A percentile compares a stretch with the other conserved stretches of the same genome.
phyloP scores from a whole-genome alignment of 2,329 filamentous ascomycete species.

The Claviceps digitariae region DNA sequence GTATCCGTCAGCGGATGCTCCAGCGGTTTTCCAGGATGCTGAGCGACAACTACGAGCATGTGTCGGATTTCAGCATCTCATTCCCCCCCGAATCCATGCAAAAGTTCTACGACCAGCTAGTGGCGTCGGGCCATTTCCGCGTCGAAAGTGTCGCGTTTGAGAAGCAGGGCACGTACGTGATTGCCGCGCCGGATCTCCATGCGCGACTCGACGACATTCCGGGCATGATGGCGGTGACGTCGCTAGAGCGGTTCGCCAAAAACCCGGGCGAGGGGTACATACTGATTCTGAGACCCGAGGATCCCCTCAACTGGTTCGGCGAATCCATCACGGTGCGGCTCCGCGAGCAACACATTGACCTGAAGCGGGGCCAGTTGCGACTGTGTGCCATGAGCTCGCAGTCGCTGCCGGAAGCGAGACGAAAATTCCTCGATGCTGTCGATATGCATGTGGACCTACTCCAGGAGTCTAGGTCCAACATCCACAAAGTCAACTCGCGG shows the following conservation, averaged over 20 bases:
- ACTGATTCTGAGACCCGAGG: constrained; percentile 71
- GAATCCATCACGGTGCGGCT: constrained; percentile 58
- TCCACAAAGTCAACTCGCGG: constrained; percentile 81
- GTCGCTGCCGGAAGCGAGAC: constrained; percentile 63
- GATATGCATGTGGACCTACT: constrained; percentile 78
- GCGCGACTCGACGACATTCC: constrained; percentile 71
- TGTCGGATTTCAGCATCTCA: constrained; percentile 84
- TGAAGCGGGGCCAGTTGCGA: constrained; percentile 75
- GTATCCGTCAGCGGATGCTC: constrained; percentile 88
- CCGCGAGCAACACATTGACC: constrained; percentile 65
- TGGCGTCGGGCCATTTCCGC: constrained; percentile 74
- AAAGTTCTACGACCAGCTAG: constrained; percentile 67
- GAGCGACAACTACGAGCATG: constrained; percentile 90
- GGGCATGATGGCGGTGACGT: constrained; percentile 62
- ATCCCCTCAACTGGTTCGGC: constrained; percentile 68
- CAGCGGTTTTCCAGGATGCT: constrained; percentile 89
- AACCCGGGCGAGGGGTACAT: constrained; percentile 71
- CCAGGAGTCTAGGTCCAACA: constrained; percentile 83
- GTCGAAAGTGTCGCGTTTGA: constrained; percentile 60
- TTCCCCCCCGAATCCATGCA: constrained; percentile 53
- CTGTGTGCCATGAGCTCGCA: constrained; percentile 82
- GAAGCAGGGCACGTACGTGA: constrained; percentile 64
- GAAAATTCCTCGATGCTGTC: constrained; percentile 62
- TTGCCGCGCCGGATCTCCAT: constrained; percentile 70
- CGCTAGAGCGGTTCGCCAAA: constrained; percentile 44